Conservation (phyloP, 2,329 filamentous ascomycete genomes). For the Cordyceps militaris region DNA sequence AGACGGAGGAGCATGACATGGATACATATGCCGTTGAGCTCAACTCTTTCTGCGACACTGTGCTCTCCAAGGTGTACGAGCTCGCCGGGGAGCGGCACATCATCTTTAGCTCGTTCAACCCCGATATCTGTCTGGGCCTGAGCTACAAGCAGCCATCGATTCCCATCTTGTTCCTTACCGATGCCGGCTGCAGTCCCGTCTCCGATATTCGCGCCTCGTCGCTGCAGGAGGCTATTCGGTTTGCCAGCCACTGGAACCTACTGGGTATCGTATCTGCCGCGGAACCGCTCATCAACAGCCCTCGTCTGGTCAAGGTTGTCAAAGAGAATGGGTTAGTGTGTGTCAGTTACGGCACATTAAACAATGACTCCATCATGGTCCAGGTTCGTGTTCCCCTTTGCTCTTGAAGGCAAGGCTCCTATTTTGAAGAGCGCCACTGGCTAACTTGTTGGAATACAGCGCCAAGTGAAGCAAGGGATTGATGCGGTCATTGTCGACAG, state of each 20-base stretch:
- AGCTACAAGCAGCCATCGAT: conserved; percentile 97
- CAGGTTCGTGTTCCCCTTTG: conserved; percentile 47
- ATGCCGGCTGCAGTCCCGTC: conserved; percentile 73
- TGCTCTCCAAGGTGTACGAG: conserved; percentile 85
- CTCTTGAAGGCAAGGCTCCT: neutral
- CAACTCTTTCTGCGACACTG: conserved; percentile 93
- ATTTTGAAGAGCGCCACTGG: neutral
- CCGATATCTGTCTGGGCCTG: conserved; percentile 87
- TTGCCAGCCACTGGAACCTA: conserved; percentile 90
- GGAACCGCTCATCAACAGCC: conserved; percentile 81
- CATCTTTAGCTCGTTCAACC: conserved; percentile 96
- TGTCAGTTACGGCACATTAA: conserved; percentile 85
- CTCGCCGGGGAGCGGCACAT: conserved; percentile 76
- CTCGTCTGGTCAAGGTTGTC: conserved; percentile 81
- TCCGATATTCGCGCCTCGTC: conserved; percentile 87
- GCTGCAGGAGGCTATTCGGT: conserved; percentile 90
- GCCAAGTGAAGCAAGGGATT: conserved; percentile 91
- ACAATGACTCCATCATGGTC: conserved; percentile 81
- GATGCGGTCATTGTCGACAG: conserved; percentile 97
- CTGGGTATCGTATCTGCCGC: conserved; percentile 86
- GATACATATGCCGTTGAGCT: conserved; percentile 92
- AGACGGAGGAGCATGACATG: conserved; percentile 93
- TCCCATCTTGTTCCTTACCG: conserved; percentile 88
- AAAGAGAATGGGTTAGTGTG: conserved; percentile 93
- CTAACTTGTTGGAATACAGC: conserved; percentile 34